A percentile compares a stretch with the other conserved stretches of the same genome.
These are phyloP conservation scores for Mycena sp. DNA, from an alignment of 1,284 basidiomycete species.

Conservation along the genomic window DNA sequence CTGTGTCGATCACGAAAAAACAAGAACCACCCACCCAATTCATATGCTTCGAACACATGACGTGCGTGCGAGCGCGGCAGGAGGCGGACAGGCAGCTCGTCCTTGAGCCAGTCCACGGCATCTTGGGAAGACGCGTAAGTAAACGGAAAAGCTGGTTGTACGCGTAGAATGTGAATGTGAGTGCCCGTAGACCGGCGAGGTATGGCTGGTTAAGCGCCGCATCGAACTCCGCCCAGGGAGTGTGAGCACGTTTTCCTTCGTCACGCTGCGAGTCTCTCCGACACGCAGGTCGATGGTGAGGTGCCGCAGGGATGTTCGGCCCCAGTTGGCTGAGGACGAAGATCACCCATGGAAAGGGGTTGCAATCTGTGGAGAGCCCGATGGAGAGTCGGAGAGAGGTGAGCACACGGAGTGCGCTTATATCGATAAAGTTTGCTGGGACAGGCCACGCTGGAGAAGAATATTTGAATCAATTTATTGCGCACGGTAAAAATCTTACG, in stretches of 20 bases:
- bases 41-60: slow-evolving; percentile 1
- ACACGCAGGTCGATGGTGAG: slow-evolving; percentile 17
- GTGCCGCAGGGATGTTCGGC: background rate
- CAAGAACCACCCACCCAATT: slow-evolving; percentile 6
- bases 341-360: slow-evolving; percentile 13
- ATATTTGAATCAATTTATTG: too few relatives aligned
- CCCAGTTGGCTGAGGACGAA: slow-evolving; percentile 3
- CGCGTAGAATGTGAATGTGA: background rate
- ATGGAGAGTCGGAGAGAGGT: slow-evolving; percentile 14
- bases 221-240: slow-evolving; percentile 2
- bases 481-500: background rate
- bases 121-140: too few relatives aligned
- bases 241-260: background rate
- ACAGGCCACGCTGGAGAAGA: background rate
- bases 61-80: slow-evolving; percentile 1
- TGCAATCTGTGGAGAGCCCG: background rate
- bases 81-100: background rate
- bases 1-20: too few relatives aligned
- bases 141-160: background rate
- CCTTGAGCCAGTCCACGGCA: background rate
- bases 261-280: background rate
- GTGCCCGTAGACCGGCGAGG: background rate
- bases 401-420: background rate
- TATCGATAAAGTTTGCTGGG: background rate
- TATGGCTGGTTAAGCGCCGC: slow-evolving; percentile 3